Conservation (phyloP, 2,329 filamentous ascomycete genomes). For the Rachicladosporium sp. region DNA sequence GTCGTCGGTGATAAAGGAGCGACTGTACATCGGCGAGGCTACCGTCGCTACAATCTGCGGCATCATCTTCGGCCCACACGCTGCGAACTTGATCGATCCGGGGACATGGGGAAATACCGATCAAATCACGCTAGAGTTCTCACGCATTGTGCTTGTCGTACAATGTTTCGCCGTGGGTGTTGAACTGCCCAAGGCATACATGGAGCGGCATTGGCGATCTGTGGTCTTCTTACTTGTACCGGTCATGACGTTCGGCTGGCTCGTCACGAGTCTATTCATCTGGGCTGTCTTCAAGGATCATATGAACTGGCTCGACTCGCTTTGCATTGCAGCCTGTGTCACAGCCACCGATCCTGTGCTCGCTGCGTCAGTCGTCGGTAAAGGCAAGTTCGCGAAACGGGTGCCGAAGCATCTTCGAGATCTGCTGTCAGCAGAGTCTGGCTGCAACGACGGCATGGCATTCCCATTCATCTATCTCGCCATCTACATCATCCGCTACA, state of each 20-base stretch:
- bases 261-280: constrained; percentile 82
- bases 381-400: constrained; percentile 95
- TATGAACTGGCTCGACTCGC: constrained; percentile 78
- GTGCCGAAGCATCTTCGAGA: constrained; percentile 96
- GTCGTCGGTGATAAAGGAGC: constrained; percentile 96
- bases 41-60: constrained; percentile 83
- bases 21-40: constrained; percentile 95
- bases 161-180: constrained; percentile 89
- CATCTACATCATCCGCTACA: constrained; percentile 77
- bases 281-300: constrained; percentile 72
- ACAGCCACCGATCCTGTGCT: constrained; percentile 95
- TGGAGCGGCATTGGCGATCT: constrained; percentile 95
- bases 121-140: constrained; percentile 79
- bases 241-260: constrained; percentile 95
- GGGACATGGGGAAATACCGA: constrained; percentile 69
- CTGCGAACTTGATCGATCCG: constrained; percentile 68
- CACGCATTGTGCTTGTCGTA: constrained; percentile 76
- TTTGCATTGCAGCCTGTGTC: constrained; percentile 81
- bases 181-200: constrained; percentile 85
- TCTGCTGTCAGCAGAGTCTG: constrained; percentile 86
- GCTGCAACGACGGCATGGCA: constrained; percentile 99
- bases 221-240: constrained; percentile 79
- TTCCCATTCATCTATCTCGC: constrained; percentile 95
- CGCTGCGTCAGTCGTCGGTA: constrained; percentile 94
- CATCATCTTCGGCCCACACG: constrained; percentile 79